Evolutionary conservation across 2,329 filamentous ascomycete species (phyloP), one percentile per base, ranked within the genome.

Genomic region (Cladophialophora bantiana): DNA sequence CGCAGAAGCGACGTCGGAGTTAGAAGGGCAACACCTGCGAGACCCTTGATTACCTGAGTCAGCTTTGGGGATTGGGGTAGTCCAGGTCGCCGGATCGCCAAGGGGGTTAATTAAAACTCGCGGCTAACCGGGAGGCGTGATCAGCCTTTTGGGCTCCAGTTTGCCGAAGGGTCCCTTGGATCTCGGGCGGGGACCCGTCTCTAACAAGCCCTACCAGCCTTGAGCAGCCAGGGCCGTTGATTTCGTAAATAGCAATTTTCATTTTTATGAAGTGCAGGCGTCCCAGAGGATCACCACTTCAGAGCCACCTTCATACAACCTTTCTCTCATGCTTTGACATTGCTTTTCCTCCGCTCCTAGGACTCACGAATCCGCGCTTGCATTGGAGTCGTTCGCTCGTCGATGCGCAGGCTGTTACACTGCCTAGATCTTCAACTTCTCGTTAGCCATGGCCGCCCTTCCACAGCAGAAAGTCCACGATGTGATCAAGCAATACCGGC

Each of bases 401-500:
- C 53, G 31, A n/a, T 35, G 53, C 20, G 31, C 31, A 9, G 31
- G 6, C 2, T 34, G 34, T 18, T 15, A 18, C 53, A 4, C 53
- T 10, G 12, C 32, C 32, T 7, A n/a, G 31, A 35, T 15, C 15
- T 55, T 55, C 53, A 4, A 7, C 53, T 35, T 31, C n/a, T 55
- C 5, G 10, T 38, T n/a, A 32, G 35, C 63, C 59, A 68, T 72
- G 70, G 67, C 70, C n/a, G 64, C 65, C 45, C 57, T 59, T 45
- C 40, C 57, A 7, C 67, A 71, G 5, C 88, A 90, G 12, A 91
- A 91, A 75, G 85, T 97, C 62, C 85, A 87, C 74, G 92, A 97
- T 74, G 85, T 95, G 72, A 89, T 97, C 72, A 84, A 87, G 42
- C 88, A 85, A 62, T 96, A 92, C 77, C 86, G 92, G 59, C 92